Evolutionary conservation across 768 basidiomycete genomes (phyloP).

Genomic region (Tylopilus plumbeoviolaceoides): DNA sequence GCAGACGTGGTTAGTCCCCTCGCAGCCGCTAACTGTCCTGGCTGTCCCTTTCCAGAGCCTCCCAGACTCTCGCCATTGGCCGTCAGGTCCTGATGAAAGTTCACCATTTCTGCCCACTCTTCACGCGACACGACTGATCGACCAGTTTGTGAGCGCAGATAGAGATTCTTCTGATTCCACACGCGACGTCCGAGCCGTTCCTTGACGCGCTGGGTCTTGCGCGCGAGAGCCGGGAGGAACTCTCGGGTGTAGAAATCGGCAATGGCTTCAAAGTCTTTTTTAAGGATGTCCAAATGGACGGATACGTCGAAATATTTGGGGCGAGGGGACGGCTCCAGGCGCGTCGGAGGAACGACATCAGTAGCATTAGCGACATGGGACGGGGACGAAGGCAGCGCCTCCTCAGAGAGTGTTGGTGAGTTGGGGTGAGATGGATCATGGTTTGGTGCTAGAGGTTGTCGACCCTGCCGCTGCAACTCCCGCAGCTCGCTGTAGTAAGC

Average conservation of each 20-base stretch:
- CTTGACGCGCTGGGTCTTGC: conserved; percentile 60
- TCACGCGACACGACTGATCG: conserved; percentile 39
- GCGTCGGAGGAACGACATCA: conserved; percentile 28
- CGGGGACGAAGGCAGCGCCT: background rate
- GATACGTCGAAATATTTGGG: conserved; percentile 43
- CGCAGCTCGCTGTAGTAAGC: conserved; percentile 37
- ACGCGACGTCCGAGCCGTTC: conserved; percentile 77
- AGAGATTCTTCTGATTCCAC: conserved; percentile 58
- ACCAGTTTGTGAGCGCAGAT: conserved; percentile 31
- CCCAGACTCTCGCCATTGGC: conserved; percentile 1
- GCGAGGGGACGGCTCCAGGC: conserved; percentile 16
- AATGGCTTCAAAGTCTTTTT: conserved; percentile 51
- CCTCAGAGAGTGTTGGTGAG: background rate
- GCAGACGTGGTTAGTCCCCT: conserved; percentile 9
- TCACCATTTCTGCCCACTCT: conserved; percentile 49
- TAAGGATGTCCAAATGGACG: conserved; percentile 54
- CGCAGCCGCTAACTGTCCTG: background rate
- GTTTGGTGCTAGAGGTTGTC: conserved; percentile 20
- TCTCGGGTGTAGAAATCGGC: conserved; percentile 35
- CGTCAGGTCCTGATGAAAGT: conserved; percentile 33
- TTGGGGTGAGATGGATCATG: conserved; percentile 16
- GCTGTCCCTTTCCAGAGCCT: background rate
- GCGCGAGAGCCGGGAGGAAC: conserved; percentile 43
- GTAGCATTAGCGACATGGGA: background rate
- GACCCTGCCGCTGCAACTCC: conserved; percentile 23